A percentile compares a stretch with the other conserved stretches of the same genome.
Evolutionary conservation across 768 basidiomycete species (phyloP).

Genomic region (Leccinum incarnatum): DNA sequence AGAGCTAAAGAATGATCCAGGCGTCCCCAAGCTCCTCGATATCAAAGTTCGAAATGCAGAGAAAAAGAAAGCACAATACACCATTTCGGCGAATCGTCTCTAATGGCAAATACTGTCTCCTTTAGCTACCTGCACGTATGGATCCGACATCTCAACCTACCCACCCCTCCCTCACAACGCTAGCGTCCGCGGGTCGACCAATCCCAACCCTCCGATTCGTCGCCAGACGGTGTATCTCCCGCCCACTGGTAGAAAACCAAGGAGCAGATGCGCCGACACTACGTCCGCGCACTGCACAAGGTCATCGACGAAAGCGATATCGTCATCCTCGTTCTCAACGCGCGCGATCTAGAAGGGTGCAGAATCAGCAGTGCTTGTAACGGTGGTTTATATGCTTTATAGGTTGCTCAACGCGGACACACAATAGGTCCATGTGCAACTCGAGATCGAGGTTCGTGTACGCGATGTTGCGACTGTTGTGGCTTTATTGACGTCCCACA

Average conservation of each 20-base stretch:
- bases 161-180: conserved; percentile 54
- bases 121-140: conserved; percentile 25
- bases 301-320: conserved; percentile 95
- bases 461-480: no score
- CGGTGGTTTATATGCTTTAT: no score
- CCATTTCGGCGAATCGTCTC: no score
- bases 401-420: no score
- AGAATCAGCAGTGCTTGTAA: conserved; percentile 38
- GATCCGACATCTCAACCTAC: conserved; percentile 70
- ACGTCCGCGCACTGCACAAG: conserved; percentile 79
- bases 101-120: background rate
- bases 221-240: conserved; percentile 26
- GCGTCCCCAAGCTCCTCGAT: no score
- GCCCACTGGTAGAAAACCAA: conserved; percentile 54
- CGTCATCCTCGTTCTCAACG: conserved; percentile 85
- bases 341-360: conserved; percentile 92
- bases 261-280: conserved; percentile 69
- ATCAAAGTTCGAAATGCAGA: no score
- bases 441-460: no score
- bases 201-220: conserved; percentile 12
- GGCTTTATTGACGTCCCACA: no score
- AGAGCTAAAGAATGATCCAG: no score
- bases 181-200: conserved; percentile 38
- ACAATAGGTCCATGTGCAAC: no score
- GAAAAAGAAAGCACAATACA: no score